Base-by-base conservation (phyloP, 2,329 filamentous ascomycete species). In the Botrytis fragariae region DNA sequence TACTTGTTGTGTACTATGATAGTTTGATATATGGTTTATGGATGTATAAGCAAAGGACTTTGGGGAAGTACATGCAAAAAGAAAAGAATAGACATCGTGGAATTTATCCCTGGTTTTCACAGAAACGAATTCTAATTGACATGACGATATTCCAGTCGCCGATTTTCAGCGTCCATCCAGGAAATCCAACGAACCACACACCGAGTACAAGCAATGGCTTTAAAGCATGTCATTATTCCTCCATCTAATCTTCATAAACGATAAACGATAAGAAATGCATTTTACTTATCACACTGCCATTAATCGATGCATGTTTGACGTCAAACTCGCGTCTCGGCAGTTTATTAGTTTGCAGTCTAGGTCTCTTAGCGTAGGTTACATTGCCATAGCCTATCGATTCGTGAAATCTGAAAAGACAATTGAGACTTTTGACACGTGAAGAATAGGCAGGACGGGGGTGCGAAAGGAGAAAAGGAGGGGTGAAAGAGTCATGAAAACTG, bases 311-410 rank as follows among this genome's bases (percentile, higher is more conserved):
- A 54, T n/a, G 10, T 29, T 67, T 67, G 32, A 67, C 25, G 64
- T 67, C 45, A 67, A 67, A 51, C 25, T 25, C 14, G 32, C 32
- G 37, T 67, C 64, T 67, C 64, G 64, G 64, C 64, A 67, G 44
- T 65, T 48, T 25, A 2, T 7, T 39, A 14, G 25, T 42, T 44
- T 44, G 22, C 29, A 9, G 29, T 44, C 62, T 54, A 54, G 48
- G 48, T 54, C 25, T 54, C 25, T 54, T 54, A 54, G 25, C 25
- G 25, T 54, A n/a, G 48, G 48, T 54, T 54, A 54, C 12, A 54
- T n/a, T n/a, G 48, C 48, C 48, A 54, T n/a, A 39, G 25, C 37
- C 37, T 63, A 44, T 63, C 14, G n/a, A 25, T 45, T 25, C 2
- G 10, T 7, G 3, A 64, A 10, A 4, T 32, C 29, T 14, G 8